These are phyloP conservation scores for Lineolata rhizophorae DNA, from an alignment of 495 filamentous ascomycete genomes.

Conservation along the genomic window DNA sequence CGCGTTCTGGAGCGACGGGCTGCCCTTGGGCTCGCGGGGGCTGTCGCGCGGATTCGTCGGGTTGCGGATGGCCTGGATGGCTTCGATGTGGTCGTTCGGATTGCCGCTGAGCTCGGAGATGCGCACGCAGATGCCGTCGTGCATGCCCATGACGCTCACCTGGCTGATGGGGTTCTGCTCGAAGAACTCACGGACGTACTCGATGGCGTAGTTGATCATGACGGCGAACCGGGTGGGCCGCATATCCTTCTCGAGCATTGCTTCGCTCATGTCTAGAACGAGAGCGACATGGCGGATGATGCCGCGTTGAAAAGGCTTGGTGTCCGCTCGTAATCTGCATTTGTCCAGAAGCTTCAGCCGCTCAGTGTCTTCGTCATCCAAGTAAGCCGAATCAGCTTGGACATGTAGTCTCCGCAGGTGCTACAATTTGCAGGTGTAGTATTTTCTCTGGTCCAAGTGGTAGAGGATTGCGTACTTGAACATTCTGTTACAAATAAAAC, in stretches of 20 bases:
- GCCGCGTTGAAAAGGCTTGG: conserved; percentile 81
- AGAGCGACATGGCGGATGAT: conserved; percentile 90
- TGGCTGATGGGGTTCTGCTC: conserved; percentile 99
- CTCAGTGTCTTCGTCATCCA: no score
- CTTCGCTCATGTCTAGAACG: conserved; percentile 76
- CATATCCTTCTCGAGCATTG: conserved; percentile 90
- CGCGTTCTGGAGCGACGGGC: conserved; percentile 83
- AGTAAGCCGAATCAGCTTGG: no score
- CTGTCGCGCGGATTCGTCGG: conserved; percentile 6
- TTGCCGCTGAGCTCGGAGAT: conserved; percentile 84
- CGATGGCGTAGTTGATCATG: conserved; percentile 59
- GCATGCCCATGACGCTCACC: conserved; percentile 72
- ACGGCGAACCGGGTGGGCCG: conserved; percentile 69
- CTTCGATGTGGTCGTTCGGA: conserved; percentile 65
- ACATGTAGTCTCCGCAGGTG: no score
- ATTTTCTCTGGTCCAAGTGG: no score
- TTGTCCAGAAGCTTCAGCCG: not conserved
- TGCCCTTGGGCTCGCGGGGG: conserved; percentile 61
- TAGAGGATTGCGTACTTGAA: no score
- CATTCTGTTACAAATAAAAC: no score
- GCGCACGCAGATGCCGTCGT: conserved; percentile 63
- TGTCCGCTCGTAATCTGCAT: conserved; percentile 59
- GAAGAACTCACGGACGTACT: conserved; percentile 87
- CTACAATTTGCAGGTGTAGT: no score
- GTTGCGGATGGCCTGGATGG: conserved; percentile 40